These are phyloP conservation scores for Taiozyma onychis DNA, from an alignment of 1,139 yeast species.

Conservation along the genomic window DNA sequence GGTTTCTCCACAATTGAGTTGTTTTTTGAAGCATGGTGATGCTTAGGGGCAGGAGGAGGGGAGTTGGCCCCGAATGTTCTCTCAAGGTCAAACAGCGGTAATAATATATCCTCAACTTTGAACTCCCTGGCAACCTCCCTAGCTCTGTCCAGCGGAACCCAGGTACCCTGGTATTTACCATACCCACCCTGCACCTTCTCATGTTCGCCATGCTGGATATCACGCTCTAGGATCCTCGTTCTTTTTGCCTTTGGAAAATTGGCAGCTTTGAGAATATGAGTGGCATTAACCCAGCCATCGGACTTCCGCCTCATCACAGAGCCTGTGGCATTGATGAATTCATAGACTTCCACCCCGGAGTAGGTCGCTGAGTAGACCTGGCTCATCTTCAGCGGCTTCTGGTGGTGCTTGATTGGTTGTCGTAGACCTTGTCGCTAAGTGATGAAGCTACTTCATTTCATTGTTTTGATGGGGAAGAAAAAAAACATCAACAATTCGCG, in stretches of 20 bases:
- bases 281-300: constrained; percentile 98
- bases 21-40: constrained; percentile 54
- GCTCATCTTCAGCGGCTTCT: constrained; percentile 8
- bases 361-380: constrained; percentile 73
- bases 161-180: constrained; percentile 95
- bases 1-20: constrained; percentile 17
- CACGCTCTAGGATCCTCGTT: constrained; percentile 86
- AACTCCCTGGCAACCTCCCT: constrained; percentile 58
- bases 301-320: constrained; percentile 90
- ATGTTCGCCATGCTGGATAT: constrained; percentile 79
- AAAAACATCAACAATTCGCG: not conserved
- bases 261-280: constrained; percentile 91
- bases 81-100: constrained; percentile 62
- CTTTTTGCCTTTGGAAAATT: constrained; percentile 92
- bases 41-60: constrained; percentile 84
- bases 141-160: constrained; percentile 80
- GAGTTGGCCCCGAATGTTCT: constrained; percentile 55
- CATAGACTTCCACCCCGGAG: constrained; percentile 87
- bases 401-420: not conserved
- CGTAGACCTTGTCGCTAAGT: not conserved
- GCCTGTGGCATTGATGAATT: constrained; percentile 71
- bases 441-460: not conserved
- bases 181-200: constrained; percentile 97
- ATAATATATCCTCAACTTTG: constrained; percentile 59
- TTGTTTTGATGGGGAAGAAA: not conserved